A percentile compares a stretch with the other conserved stretches of the same genome.
Conservation (phyloP, 768 basidiomycete genomes). For the Lactarius hengduanensis region DNA sequence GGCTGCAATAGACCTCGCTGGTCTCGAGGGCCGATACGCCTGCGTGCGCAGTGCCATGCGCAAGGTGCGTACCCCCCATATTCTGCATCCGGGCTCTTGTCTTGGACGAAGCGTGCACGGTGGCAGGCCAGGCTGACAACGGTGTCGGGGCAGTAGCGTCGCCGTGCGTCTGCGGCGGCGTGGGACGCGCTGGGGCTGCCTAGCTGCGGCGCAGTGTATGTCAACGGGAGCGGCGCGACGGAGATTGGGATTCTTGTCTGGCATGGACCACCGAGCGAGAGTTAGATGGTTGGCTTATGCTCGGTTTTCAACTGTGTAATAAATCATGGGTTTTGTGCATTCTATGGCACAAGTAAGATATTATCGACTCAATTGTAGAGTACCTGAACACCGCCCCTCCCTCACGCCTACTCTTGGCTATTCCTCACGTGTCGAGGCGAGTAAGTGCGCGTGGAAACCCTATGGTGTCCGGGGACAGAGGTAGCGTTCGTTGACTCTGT, state of each 20-base stretch:
- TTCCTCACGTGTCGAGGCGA: background rate
- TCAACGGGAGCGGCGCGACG: conserved; percentile 22
- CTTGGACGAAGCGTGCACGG: background rate
- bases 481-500: background rate
- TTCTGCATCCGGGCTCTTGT: background rate
- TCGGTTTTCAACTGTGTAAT: background rate
- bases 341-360: background rate
- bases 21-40: conserved; percentile 16
- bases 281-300: background rate
- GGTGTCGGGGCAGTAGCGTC: conserved; percentile 35
- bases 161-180: conserved; percentile 28
- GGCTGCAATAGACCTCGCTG: conserved; percentile 7
- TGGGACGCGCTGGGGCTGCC: conserved; percentile 33
- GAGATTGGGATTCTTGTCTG: conserved; percentile 17
- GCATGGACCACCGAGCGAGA: background rate
- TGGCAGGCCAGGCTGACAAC: conserved; percentile 1
- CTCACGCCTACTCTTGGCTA: background rate
- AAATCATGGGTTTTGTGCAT: background rate
- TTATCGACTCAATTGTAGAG: background rate
- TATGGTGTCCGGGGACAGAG: background rate
- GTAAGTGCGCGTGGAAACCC: background rate
- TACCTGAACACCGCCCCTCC: background rate
- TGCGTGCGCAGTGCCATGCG: conserved; percentile 20
- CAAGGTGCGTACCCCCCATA: conserved; percentile 13
- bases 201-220: conserved; percentile 34